Evolutionary conservation across 1,139 yeast species (phyloP).

Genomic region (Ashbya aceris): DNA sequence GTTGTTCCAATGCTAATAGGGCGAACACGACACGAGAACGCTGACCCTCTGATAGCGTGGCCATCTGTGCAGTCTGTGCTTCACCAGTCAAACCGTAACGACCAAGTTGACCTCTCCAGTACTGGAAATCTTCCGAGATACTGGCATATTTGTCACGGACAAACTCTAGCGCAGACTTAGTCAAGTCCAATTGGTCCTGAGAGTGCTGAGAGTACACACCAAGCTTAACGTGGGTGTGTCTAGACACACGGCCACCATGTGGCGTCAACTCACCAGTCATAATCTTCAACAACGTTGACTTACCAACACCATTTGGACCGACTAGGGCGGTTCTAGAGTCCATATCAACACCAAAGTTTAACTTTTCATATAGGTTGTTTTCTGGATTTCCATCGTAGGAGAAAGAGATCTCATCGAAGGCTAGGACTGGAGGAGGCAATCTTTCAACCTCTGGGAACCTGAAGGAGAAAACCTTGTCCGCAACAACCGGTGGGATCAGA

Average conservation of each 20-base stretch:
- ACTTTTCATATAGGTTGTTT: slow-evolving; percentile 79
- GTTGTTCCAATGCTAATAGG: slow-evolving; percentile 84
- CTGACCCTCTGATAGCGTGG: slow-evolving; percentile 97
- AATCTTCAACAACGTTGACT: slow-evolving; percentile 87
- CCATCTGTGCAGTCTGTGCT: slow-evolving; percentile 98
- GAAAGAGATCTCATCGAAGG: slow-evolving; percentile 91
- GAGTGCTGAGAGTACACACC: slow-evolving; percentile 99
- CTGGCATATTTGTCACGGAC: slow-evolving; percentile 87
- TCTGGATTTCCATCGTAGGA: slow-evolving; percentile 82
- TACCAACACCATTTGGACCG: slow-evolving; percentile 99
- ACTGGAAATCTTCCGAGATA: slow-evolving; percentile 95
- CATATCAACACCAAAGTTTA: slow-evolving; percentile 98
- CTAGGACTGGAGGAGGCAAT: slow-evolving; percentile 97
- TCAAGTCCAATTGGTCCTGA: slow-evolving; percentile 92
- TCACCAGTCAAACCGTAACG: slow-evolving; percentile 98
- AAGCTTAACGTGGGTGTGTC: slow-evolving; percentile 94
- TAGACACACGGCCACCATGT: slow-evolving; percentile 88
- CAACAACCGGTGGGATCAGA: slow-evolving; percentile 83
- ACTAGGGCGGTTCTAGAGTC: slow-evolving; percentile 97
- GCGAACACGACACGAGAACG: slow-evolving; percentile 98
- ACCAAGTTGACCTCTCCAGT: slow-evolving; percentile 98
- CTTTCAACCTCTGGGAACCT: slow-evolving; percentile 93
- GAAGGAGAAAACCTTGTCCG: slow-evolving; percentile 88
- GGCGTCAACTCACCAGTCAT: slow-evolving; percentile 93
- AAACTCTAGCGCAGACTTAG: slow-evolving; percentile 90